These are phyloP conservation scores for Phytophthora vignae DNA, from an alignment of 352 stramenopile species.

Conservation along the genomic window DNA sequence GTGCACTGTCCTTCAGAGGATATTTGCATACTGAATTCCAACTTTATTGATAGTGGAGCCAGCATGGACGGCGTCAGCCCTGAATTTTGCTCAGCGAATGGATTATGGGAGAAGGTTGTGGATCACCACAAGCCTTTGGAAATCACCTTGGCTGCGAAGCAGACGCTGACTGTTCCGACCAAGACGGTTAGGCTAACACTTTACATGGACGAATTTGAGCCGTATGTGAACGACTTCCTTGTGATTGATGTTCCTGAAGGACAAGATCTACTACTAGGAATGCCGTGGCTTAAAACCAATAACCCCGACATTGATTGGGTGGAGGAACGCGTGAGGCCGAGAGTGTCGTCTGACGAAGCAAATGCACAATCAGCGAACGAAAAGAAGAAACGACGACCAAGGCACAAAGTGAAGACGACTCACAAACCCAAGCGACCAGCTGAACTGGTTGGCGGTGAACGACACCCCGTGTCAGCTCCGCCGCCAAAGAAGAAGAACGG, in stretches of 20 bases:
- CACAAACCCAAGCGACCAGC: background rate
- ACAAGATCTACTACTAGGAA: constrained; percentile 20
- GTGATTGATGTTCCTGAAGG: constrained; percentile 15
- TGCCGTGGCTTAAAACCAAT: constrained; percentile 11
- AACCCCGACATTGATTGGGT: constrained; percentile 31
- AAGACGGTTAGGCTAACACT: constrained; percentile 9
- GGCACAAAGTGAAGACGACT: background rate
- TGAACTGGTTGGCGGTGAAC: background rate
- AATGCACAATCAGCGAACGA: background rate
- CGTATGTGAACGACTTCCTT: constrained; percentile 19
- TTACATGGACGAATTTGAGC: constrained; percentile 14
- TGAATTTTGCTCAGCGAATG: constrained; percentile 5
- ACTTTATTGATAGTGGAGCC: constrained; percentile 27
- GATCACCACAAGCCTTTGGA: constrained; percentile 12
- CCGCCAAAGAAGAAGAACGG: background rate
- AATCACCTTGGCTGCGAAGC: constrained; percentile 10
- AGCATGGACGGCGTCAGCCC: constrained; percentile 23
- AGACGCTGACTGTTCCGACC: constrained; percentile 10
- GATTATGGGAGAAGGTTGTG: constrained; percentile 5
- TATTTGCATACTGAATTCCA: constrained; percentile 20
- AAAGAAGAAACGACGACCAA: background rate
- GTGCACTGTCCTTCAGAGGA: constrained; percentile 8
- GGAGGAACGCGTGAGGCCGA: background rate
- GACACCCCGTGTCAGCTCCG: background rate
- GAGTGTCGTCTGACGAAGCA: no score